Evolutionary conservation across 139 green algal species (phyloP).

Genomic region (Tetradesmus obliquus): DNA sequence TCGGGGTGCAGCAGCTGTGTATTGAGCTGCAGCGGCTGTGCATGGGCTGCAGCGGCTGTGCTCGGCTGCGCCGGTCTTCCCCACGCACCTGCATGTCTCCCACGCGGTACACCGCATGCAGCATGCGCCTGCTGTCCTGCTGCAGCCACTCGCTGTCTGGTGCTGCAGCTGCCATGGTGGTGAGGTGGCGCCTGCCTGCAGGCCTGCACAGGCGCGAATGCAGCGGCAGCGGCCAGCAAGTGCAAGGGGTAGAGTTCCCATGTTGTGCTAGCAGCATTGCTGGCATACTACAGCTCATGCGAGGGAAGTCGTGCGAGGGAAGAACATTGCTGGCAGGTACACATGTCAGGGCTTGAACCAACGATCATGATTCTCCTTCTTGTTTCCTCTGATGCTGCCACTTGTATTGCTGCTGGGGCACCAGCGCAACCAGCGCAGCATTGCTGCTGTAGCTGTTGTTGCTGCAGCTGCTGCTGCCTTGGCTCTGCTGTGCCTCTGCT

Average conservation of each 20-base stretch:
- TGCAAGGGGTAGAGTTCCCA: not conserved
- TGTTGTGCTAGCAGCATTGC: no score
- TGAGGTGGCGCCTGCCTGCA: not conserved
- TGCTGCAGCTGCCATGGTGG: constrained; percentile 25
- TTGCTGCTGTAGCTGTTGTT: constrained; percentile 26
- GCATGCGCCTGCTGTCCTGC: constrained; percentile 82
- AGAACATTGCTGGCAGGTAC: not conserved
- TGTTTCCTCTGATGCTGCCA: not conserved
- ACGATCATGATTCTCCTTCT: no score
- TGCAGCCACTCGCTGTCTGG: constrained; percentile 28
- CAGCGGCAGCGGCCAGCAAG: not conserved
- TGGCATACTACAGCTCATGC: no score
- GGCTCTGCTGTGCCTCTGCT: not conserved
- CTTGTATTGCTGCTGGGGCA: not conserved
- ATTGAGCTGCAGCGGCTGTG: no score
- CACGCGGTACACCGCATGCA: constrained; percentile 83
- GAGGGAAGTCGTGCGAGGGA: no score
- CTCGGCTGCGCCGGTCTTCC: not conserved
- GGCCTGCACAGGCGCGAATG: not conserved
- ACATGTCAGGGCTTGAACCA: no score
- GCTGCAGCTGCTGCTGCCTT: not conserved
- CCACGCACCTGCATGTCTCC: constrained; percentile 28
- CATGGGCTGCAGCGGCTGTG: no score
- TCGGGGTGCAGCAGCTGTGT: no score
- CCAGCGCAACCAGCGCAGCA: not conserved